phyloP scores from a whole-genome alignment of 2,329 filamentous ascomycete species.

The Colletotrichum brevisporum region DNA sequence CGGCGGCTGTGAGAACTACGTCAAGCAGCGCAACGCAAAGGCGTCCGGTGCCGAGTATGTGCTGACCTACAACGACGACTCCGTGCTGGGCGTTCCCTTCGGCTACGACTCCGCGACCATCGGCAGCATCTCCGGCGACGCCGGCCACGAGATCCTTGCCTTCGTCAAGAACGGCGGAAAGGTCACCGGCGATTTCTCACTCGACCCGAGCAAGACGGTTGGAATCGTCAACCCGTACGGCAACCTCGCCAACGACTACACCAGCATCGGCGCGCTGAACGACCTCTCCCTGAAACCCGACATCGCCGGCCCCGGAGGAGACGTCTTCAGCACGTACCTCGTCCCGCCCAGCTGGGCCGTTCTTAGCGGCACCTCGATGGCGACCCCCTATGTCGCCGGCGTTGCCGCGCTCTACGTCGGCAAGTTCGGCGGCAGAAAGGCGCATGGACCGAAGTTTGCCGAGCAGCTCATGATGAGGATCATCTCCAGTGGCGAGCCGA shows the following conservation, averaged over 20 bases:
- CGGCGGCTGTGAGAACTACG: constrained; percentile 54
- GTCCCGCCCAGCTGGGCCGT: constrained; percentile 42
- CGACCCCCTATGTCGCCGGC: constrained; percentile 59
- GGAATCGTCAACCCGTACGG: constrained; percentile 44
- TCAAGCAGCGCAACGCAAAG: constrained; percentile 54
- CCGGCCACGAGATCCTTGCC: constrained; percentile 40
- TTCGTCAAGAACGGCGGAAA: constrained; percentile 39
- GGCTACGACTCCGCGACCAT: constrained; percentile 20
- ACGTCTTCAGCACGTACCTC: constrained; percentile 57
- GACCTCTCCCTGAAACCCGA: constrained; percentile 57
- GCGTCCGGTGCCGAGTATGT: constrained; percentile 56
- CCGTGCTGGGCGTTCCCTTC: constrained; percentile 28
- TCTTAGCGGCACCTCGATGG: constrained; percentile 63
- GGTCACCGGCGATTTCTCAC: constrained; percentile 39
- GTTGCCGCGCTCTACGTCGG: constrained; percentile 51
- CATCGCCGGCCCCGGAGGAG: constrained; percentile 54
- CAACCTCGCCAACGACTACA: constrained; percentile 52
- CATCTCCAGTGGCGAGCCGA: constrained; percentile 47
- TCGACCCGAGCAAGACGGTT: constrained; percentile 28
- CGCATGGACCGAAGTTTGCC: constrained; percentile 47
- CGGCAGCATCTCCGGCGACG: constrained; percentile 35
- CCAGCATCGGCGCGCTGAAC: constrained; percentile 57
- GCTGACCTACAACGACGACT: constrained; percentile 54
- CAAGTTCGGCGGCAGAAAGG: constrained; percentile 56
- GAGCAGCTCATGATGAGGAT: constrained; percentile 52